Evolutionary conservation across 2,329 filamentous ascomycete genomes (phyloP), one percentile per base, ranked within the genome.

Genomic region (Colletotrichum caudatum): DNA sequence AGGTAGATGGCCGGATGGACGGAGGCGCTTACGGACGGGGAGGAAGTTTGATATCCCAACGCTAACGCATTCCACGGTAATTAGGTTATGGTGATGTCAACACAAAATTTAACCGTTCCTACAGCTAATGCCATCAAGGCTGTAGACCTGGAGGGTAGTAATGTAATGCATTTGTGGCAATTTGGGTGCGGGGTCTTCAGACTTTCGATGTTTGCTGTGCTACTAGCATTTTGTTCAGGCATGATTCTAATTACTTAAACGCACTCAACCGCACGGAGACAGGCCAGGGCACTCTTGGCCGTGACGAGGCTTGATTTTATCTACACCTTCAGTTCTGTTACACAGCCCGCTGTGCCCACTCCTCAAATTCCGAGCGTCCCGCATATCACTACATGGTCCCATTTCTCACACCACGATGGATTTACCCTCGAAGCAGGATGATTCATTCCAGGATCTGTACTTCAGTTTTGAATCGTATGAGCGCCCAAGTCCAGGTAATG

Each of bases 291-390:
- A 54, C 1, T 29, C 9, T 33, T 33, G 5, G 7, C 11, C 26
- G 18, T 18, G 3, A 11, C 0, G 3, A 54, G 8, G 6, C 6
- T 7, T 20, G 11, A 3, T 3, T 4, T 9, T 33, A 26, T 14
- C 3, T 4, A 11, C 18, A 33, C 23, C 5, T 57, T 3, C 16
- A 1, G 2, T 8, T 3, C 16, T 1, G 7, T 8, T 14, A 1
- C 29, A 3, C 6, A 35, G 1, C 7, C 26, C 9, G 3, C 14
- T 18, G 2, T 57, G 12, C 8, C 11, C n/a, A 18, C 20, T 14
- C 12, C 6, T 23, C 11, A 8, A 23, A 8, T 7, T 1, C 23
- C 18, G 4, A 46, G 8, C 9, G 7, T 16, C 5, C 6, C 20
- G 0, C 6, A 6, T 54, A 3, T 5, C 9, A 37, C 14, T 11